Base-by-base conservation (phyloP, 768 basidiomycete genomes). In the Auriculariales sp. region DNA sequence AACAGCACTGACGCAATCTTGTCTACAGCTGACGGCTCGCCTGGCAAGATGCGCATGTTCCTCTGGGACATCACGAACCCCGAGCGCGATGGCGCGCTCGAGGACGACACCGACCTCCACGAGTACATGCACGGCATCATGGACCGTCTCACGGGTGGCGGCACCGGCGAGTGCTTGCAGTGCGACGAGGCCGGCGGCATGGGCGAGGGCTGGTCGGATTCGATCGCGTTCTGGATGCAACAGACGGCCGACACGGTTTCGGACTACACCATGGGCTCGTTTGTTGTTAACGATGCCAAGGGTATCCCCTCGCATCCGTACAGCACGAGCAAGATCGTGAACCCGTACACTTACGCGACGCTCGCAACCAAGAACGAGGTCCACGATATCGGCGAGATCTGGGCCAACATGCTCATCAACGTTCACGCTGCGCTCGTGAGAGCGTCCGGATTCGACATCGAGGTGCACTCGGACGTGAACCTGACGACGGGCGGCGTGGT, bases 301-400 rank as follows among this genome's bases (percentile, higher is more conserved):
- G 80, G 81, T 42, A 74, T 81, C 57, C 70, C 79, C n/a, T 60
- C 66, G 44, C 71, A 73, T 61, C 75, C 72, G 9, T 81, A 81
- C 65, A 7, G 7, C n/a, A 36, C 35, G 7, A n/a, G 15, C 29
- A 55, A 52, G 19, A 49, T 52, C 17, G 57, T 60, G 44, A 77
- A 76, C 58, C 69, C 74, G 6, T 62, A 72, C 33, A 60, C 61
- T 3, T 76, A 75, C 58, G 63, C 66, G 0, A 63, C 58, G 46
- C 48, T 74, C 36, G 54, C 58, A 45, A 58, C 56, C 1, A 61
- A 66, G 30, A 64, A 56, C 12, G 73, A 76, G 54, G 72, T 73
- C 15, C 74, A 77, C 57, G 60, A 71, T 70, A 62, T 60, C 22
- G 39, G 39, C 39, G 39, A 44, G 39, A n/a, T n/a, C n/a, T n/a